Evolutionary conservation across 163 green algal species (phyloP).

Genomic region (Scenedesmus sp.): DNA sequence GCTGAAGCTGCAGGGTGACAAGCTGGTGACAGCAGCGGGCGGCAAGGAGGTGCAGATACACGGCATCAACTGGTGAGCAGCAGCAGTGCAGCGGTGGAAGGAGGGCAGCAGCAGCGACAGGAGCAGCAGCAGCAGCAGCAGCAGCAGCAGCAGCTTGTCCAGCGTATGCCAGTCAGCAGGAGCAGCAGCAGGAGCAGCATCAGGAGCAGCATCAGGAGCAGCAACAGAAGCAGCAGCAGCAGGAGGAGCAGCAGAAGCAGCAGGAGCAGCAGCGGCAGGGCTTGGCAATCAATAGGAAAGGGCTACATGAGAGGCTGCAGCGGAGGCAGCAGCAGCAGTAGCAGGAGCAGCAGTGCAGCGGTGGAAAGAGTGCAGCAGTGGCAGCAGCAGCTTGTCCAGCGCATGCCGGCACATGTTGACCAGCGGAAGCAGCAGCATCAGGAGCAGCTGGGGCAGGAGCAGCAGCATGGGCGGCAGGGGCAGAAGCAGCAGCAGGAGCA

Average conservation of each 20-base stretch:
- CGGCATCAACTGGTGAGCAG: slow-evolving; percentile 48
- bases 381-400: neutral
- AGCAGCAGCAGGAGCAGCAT: neutral
- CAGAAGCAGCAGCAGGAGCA: neutral
- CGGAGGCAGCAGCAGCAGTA: neutral
- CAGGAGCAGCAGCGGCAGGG: neutral
- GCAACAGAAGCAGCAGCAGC: neutral
- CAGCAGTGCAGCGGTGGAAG: neutral
- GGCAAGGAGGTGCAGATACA: slow-evolving; percentile 32
- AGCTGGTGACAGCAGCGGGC: slow-evolving; percentile 29
- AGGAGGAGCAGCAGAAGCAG: neutral
- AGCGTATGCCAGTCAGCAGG: neutral
- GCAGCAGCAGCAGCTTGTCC: neutral
- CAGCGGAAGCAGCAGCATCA: neutral
- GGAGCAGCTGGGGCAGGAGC: neutral
- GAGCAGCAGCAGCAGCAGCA: neutral
- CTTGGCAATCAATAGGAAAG: neutral
- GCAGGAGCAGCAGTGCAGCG: neutral
- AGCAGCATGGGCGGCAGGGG: neutral
- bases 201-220: too few relatives aligned
- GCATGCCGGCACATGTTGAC: too few relatives aligned
- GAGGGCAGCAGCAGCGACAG: neutral
- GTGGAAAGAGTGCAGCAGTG: neutral
- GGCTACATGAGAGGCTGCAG: too few relatives aligned
- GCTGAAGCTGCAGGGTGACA: slow-evolving; percentile 17